Conservation (phyloP, 1,139 yeast genomes). For the Scheffersomyces quercinus region DNA sequence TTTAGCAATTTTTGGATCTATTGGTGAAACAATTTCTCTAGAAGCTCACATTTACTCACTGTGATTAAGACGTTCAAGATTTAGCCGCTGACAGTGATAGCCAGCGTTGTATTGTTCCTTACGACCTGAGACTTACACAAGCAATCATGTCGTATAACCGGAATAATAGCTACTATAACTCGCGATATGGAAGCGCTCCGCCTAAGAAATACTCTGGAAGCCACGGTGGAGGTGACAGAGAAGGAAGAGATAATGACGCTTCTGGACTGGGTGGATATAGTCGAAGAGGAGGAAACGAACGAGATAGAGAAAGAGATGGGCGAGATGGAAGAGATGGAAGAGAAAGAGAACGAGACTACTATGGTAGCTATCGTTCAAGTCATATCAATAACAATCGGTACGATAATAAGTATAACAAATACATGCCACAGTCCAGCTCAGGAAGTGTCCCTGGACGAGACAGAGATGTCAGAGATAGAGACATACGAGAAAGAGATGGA, state of each 20-base stretch:
- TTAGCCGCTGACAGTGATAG: no score
- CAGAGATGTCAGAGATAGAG: no score
- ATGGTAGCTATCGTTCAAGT: slow-evolving; percentile 14
- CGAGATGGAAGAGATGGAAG: slow-evolving; percentile 8
- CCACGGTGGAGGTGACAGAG: slow-evolving; percentile 2
- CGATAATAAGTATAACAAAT: slow-evolving; percentile 16
- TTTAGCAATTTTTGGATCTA: no score
- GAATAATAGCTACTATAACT: slow-evolving; percentile 16
- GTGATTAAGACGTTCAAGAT: no score
- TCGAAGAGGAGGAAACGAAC: not conserved
- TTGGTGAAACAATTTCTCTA: no score
- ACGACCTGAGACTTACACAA: no score
- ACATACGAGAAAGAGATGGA: no score
- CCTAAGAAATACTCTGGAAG: slow-evolving; percentile 9
- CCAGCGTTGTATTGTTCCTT: no score
- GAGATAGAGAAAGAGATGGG: not conserved
- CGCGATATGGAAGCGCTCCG: slow-evolving; percentile 13
- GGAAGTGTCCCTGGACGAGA: no score
- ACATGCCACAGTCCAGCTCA: slow-evolving; percentile 1
- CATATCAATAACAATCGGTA: slow-evolving; percentile 5
- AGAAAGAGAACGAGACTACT: slow-evolving; percentile 14
- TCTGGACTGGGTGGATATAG: not conserved
- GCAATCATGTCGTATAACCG: slow-evolving; percentile 15
- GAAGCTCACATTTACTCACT: no score
- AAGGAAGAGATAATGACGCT: not conserved